phyloP scores from a whole-genome alignment of 768 basidiomycete species.

The Sporobolomyces phaffii region DNA sequence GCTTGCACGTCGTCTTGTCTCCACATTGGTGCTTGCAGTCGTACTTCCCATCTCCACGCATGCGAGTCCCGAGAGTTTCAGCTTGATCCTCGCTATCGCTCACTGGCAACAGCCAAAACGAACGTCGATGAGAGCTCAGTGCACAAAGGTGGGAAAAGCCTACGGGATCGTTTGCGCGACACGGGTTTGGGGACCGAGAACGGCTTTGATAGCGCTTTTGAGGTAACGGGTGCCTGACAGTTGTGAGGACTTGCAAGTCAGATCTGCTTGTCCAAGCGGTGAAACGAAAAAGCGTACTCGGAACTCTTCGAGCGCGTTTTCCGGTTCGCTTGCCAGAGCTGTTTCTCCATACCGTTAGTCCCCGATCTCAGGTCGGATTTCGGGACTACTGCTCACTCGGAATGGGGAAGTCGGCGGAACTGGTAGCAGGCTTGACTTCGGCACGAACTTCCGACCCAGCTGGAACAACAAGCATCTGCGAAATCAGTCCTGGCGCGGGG shows the following conservation, averaged over 20 bases:
- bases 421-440: conserved; percentile 7
- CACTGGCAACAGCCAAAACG: background rate
- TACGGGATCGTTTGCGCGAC: background rate
- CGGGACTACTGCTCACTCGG: conserved; percentile 3
- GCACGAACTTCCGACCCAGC: conserved; percentile 29
- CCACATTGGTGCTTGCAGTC: conserved; percentile 34
- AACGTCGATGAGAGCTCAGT: background rate
- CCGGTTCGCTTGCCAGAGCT: conserved; percentile 4
- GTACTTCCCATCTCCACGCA: conserved; percentile 28
- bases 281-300: background rate
- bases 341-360: background rate
- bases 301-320: background rate
- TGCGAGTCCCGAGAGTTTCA: conserved; percentile 3
- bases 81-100: background rate
- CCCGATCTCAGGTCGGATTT: background rate
- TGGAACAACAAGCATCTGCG: background rate
- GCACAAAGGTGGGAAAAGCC: background rate
- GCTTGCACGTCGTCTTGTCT: conserved; percentile 20
- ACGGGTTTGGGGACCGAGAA: background rate
- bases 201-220: background rate
- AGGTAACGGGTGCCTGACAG: background rate
- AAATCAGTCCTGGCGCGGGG: background rate
- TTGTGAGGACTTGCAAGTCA: no score
- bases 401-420: conserved; percentile 15
- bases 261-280: background rate